Conservation (phyloP, 2,329 filamentous ascomycete species). For the Alternaria hordeiaustralica region DNA sequence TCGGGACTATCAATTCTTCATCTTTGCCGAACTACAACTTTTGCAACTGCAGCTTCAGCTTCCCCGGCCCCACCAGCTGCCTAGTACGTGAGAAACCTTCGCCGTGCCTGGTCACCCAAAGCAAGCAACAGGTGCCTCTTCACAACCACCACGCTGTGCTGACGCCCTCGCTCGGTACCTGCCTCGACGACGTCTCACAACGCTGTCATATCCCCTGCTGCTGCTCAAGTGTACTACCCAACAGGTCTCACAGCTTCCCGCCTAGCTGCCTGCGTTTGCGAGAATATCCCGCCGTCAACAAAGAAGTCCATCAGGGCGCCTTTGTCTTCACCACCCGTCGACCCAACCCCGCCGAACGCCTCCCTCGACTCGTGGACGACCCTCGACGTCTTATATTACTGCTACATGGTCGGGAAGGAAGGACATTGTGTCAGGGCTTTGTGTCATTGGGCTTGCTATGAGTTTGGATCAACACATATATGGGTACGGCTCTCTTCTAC, state of each 20-base stretch:
- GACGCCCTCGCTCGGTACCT: conserved; percentile 36
- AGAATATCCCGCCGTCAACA: conserved; percentile 22
- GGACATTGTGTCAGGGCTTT: conserved; percentile 16
- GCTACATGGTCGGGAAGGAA: conserved; percentile 41
- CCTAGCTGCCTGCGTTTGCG: conserved; percentile 29
- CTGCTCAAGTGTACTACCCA: conserved; percentile 30
- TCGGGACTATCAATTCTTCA: conserved; percentile 42
- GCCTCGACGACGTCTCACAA: conserved; percentile 42
- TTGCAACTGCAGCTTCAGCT: conserved; percentile 35
- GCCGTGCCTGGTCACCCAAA: conserved; percentile 30
- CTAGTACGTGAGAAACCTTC: conserved; percentile 37
- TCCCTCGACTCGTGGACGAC: conserved; percentile 8
- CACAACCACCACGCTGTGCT: conserved; percentile 31
- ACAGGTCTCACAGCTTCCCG: conserved; percentile 38
- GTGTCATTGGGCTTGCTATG: conserved; percentile 48
- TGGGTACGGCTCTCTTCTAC: conserved; percentile 46
- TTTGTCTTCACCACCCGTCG: conserved; percentile 9
- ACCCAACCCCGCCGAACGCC: conserved; percentile 19
- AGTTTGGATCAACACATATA: conserved; percentile 51
- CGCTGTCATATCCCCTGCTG: conserved; percentile 32
- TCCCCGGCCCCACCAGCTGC: conserved; percentile 39
- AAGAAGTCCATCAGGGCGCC: conserved; percentile 31
- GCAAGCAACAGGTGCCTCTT: conserved; percentile 23
- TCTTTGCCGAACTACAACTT: conserved; percentile 34
- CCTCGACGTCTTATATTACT: conserved; percentile 23